phyloP scores from a whole-genome alignment of 352 stramenopile genomes.

The Globisporangium barbulae region DNA sequence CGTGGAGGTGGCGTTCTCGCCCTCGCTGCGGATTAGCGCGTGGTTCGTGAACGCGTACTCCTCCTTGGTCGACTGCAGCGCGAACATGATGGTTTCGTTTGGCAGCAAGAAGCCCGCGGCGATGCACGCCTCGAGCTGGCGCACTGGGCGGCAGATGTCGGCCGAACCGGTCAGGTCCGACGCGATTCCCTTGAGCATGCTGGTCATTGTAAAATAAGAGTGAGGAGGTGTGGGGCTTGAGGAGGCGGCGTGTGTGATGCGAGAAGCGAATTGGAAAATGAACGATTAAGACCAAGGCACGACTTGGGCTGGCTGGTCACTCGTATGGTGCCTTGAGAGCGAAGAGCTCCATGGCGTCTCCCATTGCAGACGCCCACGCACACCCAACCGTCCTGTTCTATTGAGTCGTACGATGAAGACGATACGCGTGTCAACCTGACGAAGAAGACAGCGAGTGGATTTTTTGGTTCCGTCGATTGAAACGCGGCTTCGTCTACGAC shows the following conservation, averaged over 20 bases:
- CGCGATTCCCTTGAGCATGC: conserved; percentile 46
- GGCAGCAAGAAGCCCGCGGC: conserved; percentile 35
- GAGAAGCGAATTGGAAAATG: conserved; percentile 14
- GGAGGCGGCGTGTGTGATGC: background rate
- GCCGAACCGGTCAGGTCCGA: conserved; percentile 49
- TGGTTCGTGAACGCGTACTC: conserved; percentile 67
- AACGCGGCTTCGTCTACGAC: background rate
- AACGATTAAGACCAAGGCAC: background rate
- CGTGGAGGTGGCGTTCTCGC: conserved; percentile 43
- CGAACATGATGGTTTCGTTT: conserved; percentile 44
- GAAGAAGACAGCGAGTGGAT: background rate
- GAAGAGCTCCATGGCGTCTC: background rate
- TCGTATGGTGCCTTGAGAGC: background rate
- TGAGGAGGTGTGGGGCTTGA: background rate
- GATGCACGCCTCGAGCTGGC: conserved; percentile 28
- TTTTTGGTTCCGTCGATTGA: conserved; percentile 1
- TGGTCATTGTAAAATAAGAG: conserved; percentile 9
- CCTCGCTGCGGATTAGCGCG: conserved; percentile 37
- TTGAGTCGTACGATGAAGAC: conserved; percentile 1
- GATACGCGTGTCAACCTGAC: background rate
- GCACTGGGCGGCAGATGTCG: conserved; percentile 46
- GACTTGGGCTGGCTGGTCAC: background rate
- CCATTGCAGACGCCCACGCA: no score
- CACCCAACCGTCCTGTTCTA: background rate
- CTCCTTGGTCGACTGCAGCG: conserved; percentile 53